Conservation (phyloP, 805 yeast species). For the Saccharomycopsis selenospora region DNA sequence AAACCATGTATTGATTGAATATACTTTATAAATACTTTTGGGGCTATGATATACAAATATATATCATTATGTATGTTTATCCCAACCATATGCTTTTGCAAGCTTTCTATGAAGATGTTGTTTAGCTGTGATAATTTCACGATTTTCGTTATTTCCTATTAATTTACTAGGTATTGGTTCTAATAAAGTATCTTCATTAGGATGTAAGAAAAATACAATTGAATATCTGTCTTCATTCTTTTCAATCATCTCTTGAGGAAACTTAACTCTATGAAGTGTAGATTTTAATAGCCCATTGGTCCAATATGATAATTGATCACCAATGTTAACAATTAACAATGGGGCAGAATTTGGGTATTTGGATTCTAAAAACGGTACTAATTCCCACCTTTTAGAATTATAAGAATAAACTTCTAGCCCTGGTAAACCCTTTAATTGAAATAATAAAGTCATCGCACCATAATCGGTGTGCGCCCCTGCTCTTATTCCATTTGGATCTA, state of each 20-base stretch:
- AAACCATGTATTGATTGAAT: too few relatives aligned
- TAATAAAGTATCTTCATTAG: constrained; percentile 52
- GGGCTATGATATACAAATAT: too few relatives aligned
- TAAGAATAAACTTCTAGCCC: constrained; percentile 61
- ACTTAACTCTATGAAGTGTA: constrained; percentile 61
- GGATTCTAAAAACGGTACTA: constrained; percentile 53
- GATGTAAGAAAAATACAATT: constrained; percentile 72
- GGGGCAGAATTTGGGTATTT: constrained; percentile 44
- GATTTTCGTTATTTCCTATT: constrained; percentile 22
- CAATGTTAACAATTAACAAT: constrained; percentile 75
- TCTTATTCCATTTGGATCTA: constrained; percentile 48
- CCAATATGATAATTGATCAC: constrained; percentile 73
- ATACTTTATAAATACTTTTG: too few relatives aligned
- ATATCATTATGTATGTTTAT: too few relatives aligned
- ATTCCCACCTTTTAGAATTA: constrained; percentile 56
- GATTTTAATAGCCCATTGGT: constrained; percentile 67
- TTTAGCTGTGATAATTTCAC: not conserved
- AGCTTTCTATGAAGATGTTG: not conserved
- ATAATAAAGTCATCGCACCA: constrained; percentile 64
- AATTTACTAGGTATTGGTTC: constrained; percentile 61
- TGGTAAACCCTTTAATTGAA: constrained; percentile 61
- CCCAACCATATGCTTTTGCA: not conserved
- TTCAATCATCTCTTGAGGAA: constrained; percentile 48
- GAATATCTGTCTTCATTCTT: constrained; percentile 63
- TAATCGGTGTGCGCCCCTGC: constrained; percentile 88